Base-by-base conservation (phyloP, 2,329 filamentous ascomycete species). In the Didymella keratinophila region DNA sequence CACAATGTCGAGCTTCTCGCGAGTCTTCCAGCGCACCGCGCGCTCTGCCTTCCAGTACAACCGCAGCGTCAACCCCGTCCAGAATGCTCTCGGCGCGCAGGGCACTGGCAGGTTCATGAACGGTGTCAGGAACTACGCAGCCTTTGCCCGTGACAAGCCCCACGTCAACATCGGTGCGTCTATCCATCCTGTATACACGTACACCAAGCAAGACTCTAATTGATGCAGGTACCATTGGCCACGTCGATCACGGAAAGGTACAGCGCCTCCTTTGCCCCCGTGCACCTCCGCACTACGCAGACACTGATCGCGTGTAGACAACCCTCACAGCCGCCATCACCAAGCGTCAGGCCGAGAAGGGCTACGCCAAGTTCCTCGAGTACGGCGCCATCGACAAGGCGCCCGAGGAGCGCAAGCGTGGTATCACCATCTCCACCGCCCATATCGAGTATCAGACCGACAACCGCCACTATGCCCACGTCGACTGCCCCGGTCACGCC, bases 191-290 rank as follows among this genome's bases (percentile, higher is more conserved):
- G 32, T 44, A 20, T 7, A 48, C 1, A 8, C 32, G n/a, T n/a
- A 7, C 6, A 9, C 14, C 7, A 21, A n/a, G 37, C 53, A 12
- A 8, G n/a, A 5, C 23, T 30, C 64, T 71, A 61, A 71, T 49
- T 42, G 25, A 4, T 18, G 30, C 54, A 93, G 90, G 90, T 79
- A 99, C 95, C 71, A 99, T 99, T 82, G 95, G 95, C 72, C 95
- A 99, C 85, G 95, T 99, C 82, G 95, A 99, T 87, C 94, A 99
- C 83, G 94, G 94, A 84, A 99, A 99, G 91, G 93, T 96, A 68
- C 41, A 57, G 28, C 55, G 28, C 58, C 53, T 43, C 32, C 32
- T 49, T 42, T 62, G 55, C 44, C 66, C 67, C 43, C 43, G 43
- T 44, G 45, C 41, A 66, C 47, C 30, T 55, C 56, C 71, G 59